Conservation (phyloP, 768 basidiomycete genomes). For the Leccinum uliginosum region DNA sequence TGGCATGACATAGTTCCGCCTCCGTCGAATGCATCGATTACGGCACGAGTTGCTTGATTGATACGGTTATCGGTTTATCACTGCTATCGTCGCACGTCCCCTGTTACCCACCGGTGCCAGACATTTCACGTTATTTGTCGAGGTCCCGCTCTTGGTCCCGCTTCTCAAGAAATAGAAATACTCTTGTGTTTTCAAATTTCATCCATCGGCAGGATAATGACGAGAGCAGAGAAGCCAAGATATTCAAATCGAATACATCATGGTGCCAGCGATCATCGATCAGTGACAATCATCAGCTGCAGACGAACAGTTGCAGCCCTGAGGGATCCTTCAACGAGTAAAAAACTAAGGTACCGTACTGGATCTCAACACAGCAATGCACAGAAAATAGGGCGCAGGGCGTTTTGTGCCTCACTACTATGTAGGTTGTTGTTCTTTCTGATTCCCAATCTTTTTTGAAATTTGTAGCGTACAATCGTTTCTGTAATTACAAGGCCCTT, state of each 20-base stretch:
- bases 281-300: no score
- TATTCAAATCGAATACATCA: not conserved
- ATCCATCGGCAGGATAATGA: not conserved
- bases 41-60: not conserved
- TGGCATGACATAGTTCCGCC: not conserved
- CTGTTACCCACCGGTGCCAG: no score
- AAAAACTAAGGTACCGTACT: no score
- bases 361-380: no score
- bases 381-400: no score
- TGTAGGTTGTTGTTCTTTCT: no score
- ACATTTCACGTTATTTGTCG: not conserved
- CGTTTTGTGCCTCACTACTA: no score
- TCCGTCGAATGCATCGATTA: not conserved
- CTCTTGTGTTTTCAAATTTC: not conserved
- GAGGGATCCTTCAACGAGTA: not conserved
- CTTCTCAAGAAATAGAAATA: not conserved
- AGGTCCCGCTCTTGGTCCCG: no score
- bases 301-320: not conserved
- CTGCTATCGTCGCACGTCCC: not conserved
- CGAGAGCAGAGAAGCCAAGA: not conserved
- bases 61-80: not conserved
- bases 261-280: not conserved
- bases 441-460: not conserved
- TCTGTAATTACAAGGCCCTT: not conserved
- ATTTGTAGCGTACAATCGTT: not conserved